Evolutionary conservation across 768 basidiomycete species (phyloP), one percentile per base, ranked within the genome.

Genomic region (Boletus patriciae): DNA sequence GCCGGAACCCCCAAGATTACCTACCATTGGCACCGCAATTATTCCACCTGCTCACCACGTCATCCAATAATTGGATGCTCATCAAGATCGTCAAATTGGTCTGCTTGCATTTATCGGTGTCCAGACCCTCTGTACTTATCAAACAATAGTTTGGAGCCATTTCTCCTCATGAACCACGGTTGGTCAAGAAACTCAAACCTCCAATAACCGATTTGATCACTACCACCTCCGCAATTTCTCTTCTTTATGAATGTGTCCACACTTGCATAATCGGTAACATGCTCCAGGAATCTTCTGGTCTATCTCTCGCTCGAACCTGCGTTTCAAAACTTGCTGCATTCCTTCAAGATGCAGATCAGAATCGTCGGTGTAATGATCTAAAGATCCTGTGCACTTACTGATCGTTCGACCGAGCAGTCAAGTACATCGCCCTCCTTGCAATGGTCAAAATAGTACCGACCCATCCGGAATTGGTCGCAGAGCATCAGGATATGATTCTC

Each of bases 41-140:
- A 52, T 99, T 98, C 72, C 92, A 91, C 65, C 80, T 98, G 12
- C 76, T 99, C 57, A 97, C 93, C 0, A 93, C 88, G 3, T 94
- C 94, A 12, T 89, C 91, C 11, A 98, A 99, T 72, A 99, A 99
- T 65, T 99, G 97, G 97, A 96, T 98, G 92, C 81, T 99, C 57
- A 99, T 99, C 73, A 99, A 99, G 75, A 88, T 98, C 52, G 87
- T 98, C 70, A 99, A 99, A 75, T 73, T 98, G 71, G 96, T 94
- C 72, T 65, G 81, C 66, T 55, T 15, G 29, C n/a, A 42, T 21
- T 29, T 23, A 15, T 46, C 56, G 29, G 37, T 4, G 19, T 43
- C 31, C n/a, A 4, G 10, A 4, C 18, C 19, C 12, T 11, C 36
- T 46, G 16, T 45, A 29, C 33, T 49, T 9, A 58, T 56, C 4